These are phyloP conservation scores for Rhododendron henanense DNA, from an alignment of 148 eudicot species.

Conservation along the genomic window DNA sequence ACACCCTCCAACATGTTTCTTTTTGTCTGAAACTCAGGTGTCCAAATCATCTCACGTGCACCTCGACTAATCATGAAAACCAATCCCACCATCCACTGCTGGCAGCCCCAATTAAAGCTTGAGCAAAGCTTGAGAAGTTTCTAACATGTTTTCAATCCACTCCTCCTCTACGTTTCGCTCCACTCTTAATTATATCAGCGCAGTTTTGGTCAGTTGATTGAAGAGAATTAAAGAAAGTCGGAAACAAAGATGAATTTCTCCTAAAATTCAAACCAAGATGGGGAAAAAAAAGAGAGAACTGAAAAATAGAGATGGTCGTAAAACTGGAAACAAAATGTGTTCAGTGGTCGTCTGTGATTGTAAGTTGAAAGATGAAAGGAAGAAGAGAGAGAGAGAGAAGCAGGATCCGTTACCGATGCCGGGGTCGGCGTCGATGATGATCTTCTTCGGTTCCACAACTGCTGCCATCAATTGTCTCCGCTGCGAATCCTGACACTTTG, in stretches of 20 bases:
- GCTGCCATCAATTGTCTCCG: not conserved
- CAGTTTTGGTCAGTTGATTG: not conserved
- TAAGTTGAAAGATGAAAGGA: not conserved
- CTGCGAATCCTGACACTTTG: not conserved
- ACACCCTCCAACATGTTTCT: not conserved
- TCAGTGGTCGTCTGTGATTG: not conserved
- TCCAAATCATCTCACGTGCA: no score
- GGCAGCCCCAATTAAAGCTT: no score
- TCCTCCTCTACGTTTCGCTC: not conserved
- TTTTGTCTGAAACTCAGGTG: not conserved
- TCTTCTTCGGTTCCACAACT: slow-evolving; percentile 28
- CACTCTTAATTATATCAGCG: not conserved
- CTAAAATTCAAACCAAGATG: not conserved
- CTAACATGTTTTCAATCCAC: not conserved
- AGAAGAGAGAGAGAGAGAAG: no score
- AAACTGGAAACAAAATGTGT: not conserved
- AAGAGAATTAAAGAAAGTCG: not conserved
- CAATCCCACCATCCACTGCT: no score
- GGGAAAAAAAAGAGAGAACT: not conserved
- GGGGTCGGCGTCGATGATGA: slow-evolving; percentile 57
- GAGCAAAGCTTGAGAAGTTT: no score
- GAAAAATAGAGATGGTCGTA: not conserved
- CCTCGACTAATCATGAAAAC: no score
- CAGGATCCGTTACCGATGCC: slow-evolving; percentile 38
- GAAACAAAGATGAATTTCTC: not conserved